Evolutionary conservation across 495 filamentous ascomycete genomes (phyloP), one percentile per base, ranked within the genome.

Genomic region (Penicillium pulvis): DNA sequence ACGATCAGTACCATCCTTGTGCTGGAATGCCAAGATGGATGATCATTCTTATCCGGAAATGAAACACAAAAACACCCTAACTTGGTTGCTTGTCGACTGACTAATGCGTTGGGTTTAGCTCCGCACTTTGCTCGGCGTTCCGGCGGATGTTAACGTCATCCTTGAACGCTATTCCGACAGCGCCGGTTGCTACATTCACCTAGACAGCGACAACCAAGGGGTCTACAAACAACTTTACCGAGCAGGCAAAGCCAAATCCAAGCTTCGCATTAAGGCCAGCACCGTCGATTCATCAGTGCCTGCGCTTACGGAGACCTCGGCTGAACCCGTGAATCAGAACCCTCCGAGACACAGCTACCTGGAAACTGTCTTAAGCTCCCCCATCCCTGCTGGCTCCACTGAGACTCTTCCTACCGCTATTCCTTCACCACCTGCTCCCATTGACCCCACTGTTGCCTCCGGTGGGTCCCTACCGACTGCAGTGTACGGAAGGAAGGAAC

Each of bases 91-190:
- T 66, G 44, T 45, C 45, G 42, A 54, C 52, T 64, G 44, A 68
- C 57, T 66, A 51, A 67, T 61, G 19, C 10, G 53, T 60, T 59
- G 43, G 55, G 51, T 46, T 56, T 69, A 98, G 94, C 84, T 98
- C 56, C 90, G 90, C 61, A 71, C 72, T 55, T 79, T 90, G 28
- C 85, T 98, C 41, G 73, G 75, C 53, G 86, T 98, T 66, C 82
- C 87, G n/a, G 67, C 79, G 10, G 83, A 85, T 63, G 81, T 85
- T 54, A 76, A 85, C 50, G 85, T 90, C 70, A 69, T 90, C 63
- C 87, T 98, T 66, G 94, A 99, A 81, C 90, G 94, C 46, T 99
- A 92, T 76, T 98, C 95, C 55, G 94, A 99, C 71, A 97, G 92
- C 67, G 91, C 92, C 59, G 86, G 80, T 28, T 80, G 86, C 62